These are phyloP conservation scores for Westerdykella aurantiaca DNA, from an alignment of 2,329 filamentous ascomycete species.

Conservation along the genomic window DNA sequence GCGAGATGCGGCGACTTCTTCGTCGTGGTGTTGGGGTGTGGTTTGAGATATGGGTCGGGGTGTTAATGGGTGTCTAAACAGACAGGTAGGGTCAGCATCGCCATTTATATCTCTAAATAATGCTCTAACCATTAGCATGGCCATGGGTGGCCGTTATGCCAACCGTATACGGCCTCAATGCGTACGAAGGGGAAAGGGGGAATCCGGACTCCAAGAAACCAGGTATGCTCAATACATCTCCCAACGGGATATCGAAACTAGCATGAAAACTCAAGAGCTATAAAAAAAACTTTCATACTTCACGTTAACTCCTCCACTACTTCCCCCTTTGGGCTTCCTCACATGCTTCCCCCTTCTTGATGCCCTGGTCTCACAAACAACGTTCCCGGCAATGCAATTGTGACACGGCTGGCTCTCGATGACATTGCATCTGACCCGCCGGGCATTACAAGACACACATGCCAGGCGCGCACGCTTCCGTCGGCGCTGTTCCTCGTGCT, in stretches of 20 bases:
- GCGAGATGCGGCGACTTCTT: conserved; percentile 25
- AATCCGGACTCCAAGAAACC: too few species aligned
- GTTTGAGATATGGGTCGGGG: too few species aligned
- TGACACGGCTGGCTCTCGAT: conserved; percentile 40
- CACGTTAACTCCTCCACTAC: conserved; percentile 17
- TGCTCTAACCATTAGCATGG: too few species aligned
- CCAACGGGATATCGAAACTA: background rate
- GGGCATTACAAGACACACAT: conserved; percentile 42
- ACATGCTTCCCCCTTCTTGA: conserved; percentile 42
- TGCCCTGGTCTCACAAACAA: conserved; percentile 39
- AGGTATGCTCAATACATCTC: background rate
- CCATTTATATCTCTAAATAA: too few species aligned
- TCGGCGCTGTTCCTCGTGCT: background rate
- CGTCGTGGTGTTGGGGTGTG: conserved; percentile 17
- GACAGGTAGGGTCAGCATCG: too few species aligned
- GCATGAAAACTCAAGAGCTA: background rate
- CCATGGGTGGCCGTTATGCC: too few species aligned
- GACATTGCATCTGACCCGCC: conserved; percentile 45
- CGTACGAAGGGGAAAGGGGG: too few species aligned
- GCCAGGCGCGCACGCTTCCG: conserved; percentile 39
- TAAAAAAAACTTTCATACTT: background rate
- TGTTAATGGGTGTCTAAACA: too few species aligned
- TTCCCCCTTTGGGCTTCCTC: conserved; percentile 10
- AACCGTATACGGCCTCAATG: too few species aligned
- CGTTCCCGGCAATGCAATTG: conserved; percentile 37